Evolutionary conservation across 352 stramenopile genomes (phyloP).

Genomic region (Pythium sukuiense): DNA sequence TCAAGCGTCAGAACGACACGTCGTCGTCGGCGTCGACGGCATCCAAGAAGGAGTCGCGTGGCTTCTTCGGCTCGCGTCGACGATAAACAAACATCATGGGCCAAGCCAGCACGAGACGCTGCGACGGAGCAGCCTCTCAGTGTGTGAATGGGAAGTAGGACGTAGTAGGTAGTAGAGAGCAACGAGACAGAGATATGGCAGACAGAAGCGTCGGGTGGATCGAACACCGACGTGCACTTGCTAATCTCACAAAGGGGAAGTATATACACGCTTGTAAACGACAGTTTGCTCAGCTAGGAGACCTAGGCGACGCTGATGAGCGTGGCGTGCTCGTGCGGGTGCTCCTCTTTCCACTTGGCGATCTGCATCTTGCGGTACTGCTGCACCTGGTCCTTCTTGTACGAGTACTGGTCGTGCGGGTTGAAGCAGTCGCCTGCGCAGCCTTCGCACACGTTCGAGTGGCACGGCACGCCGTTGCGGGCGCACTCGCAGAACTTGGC

Average conservation of each 20-base stretch:
- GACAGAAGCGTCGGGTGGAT: conserved; percentile 8
- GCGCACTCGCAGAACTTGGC: conserved; percentile 70
- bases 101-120: background rate
- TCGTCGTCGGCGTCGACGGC: conserved; percentile 17
- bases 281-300: too few species aligned
- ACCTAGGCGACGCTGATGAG: conserved; percentile 38
- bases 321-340: conserved; percentile 26
- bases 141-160: background rate
- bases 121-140: background rate
- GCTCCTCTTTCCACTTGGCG: conserved; percentile 45
- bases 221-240: background rate
- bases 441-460: conserved; percentile 71
- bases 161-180: conserved; percentile 16
- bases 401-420: conserved; percentile 67
- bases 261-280: background rate
- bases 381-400: conserved; percentile 67
- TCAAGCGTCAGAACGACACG: conserved; percentile 57
- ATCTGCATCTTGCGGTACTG: conserved; percentile 74
- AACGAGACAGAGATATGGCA: background rate
- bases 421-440: conserved; percentile 77
- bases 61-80: conserved; percentile 65
- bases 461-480: conserved; percentile 70
- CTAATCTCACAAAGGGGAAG: background rate
- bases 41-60: conserved; percentile 29
- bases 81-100: conserved; percentile 39